Base-by-base conservation (phyloP, 2,329 filamentous ascomycete genomes). In the Bipolaris bicolor region DNA sequence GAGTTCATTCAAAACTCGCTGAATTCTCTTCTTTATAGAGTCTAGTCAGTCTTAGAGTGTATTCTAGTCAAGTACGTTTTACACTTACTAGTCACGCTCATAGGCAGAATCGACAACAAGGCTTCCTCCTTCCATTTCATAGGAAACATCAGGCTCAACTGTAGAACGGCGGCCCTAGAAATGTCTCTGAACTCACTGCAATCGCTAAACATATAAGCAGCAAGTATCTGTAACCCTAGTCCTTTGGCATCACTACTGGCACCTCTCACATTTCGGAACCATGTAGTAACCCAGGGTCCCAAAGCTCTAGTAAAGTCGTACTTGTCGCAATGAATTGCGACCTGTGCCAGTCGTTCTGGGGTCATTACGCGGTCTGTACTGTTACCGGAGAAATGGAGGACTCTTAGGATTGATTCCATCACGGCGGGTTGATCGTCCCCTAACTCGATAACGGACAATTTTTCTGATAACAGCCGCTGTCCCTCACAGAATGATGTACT, bases 301-400 rank as follows among this genome's bases (percentile, higher is more conserved):
- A 60, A 26, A 10, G 57, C 48, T 6, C 48, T 29, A 16, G 34
- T 49, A 18, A 40, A 49, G 33, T 55, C 52, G 24, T 60, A 60
- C 47, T 56, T 60, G 24, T 60, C 48, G 29, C 47, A 55, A 26
- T 40, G 43, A 40, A 55, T 49, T 29, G 52, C 43, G 6, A 60
- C 47, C 16, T 43, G 57, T 7, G 52, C 57, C 13, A 60, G 43
- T 37, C 29, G 22, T 44, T 55, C 37, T 3, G 57, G 41, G 39
- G 52, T 40, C n/a, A 56, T 40, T 7, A 3, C 13, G 34, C 45
- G 26, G 36, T 44, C 31, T 18, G 16, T n/a, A 16, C 13, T 18
- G 29, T 31, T 29, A 22, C 26, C 44, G 20, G n/a, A 43, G 18
- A 43, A 49, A 33, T 60, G 52, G 13, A 60, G 57, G 20, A 60